Percentiles rank a stretch among this genome's conserved stretches.
These are phyloP conservation scores for Colletotrichum sp. DNA, from an alignment of 2,329 filamentous ascomycete species.

Conservation along the genomic window DNA sequence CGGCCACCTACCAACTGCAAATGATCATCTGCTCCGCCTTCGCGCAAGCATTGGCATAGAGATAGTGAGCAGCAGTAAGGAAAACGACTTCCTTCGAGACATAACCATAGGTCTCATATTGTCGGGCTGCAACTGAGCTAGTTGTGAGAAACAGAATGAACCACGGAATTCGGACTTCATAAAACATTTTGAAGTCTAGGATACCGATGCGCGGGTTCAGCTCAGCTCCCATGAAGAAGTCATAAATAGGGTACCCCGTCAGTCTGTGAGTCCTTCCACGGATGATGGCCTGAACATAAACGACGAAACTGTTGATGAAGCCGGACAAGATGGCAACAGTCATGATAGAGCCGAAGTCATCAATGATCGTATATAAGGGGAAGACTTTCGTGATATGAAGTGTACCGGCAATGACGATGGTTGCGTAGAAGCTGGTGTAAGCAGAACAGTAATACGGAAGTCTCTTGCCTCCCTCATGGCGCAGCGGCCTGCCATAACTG, in stretches of 20 bases:
- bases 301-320: slow-evolving; percentile 80
- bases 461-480: slow-evolving; percentile 82
- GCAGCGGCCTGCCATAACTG: slow-evolving; percentile 85
- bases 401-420: slow-evolving; percentile 69
- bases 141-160: slow-evolving; percentile 85
- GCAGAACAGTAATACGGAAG: slow-evolving; percentile 94
- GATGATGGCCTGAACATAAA: slow-evolving; percentile 82
- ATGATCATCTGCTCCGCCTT: slow-evolving; percentile 93
- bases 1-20: slow-evolving; percentile 67
- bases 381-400: slow-evolving; percentile 87
- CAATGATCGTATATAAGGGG: slow-evolving; percentile 88
- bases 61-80: slow-evolving; percentile 85
- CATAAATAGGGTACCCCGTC: slow-evolving; percentile 84
- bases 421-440: slow-evolving; percentile 86
- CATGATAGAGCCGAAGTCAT: slow-evolving; percentile 93
- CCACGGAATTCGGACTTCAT: slow-evolving; percentile 91
- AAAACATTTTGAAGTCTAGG: slow-evolving; percentile 96
- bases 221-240: slow-evolving; percentile 94
- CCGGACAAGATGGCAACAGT: slow-evolving; percentile 92
- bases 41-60: slow-evolving; percentile 90
- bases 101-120: slow-evolving; percentile 86
- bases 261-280: slow-evolving; percentile 90
- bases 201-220: slow-evolving; percentile 86
- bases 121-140: slow-evolving; percentile 77
- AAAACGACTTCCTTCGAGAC: slow-evolving; percentile 84